These are phyloP conservation scores for Alternaria novae-zelandiae DNA, from an alignment of 2,329 filamentous ascomycete genomes.

Conservation along the genomic window DNA sequence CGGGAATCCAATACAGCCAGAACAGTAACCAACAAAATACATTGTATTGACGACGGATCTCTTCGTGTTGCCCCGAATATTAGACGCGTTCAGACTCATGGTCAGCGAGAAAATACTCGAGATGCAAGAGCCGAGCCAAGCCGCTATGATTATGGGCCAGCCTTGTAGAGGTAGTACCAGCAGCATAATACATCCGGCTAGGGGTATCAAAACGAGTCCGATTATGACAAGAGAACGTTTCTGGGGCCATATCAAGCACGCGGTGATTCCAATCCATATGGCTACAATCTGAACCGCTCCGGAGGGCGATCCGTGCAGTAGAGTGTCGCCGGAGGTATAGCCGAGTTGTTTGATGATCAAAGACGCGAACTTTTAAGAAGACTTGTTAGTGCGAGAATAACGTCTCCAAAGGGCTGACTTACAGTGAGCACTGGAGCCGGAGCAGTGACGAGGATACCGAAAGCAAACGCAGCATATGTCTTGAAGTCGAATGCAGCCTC, in stretches of 20 bases:
- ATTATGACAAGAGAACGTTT: conserved; percentile 51
- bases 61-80: conserved; percentile 61
- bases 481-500: conserved; percentile 55
- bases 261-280: conserved; percentile 55
- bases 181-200: conserved; percentile 55
- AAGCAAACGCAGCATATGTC: conserved; percentile 33
- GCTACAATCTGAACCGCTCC: conserved; percentile 56
- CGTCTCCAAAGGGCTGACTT: not conserved
- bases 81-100: conserved; percentile 55
- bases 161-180: conserved; percentile 50
- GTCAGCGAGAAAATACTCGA: conserved; percentile 52
- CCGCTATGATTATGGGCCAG: conserved; percentile 58
- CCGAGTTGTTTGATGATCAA: conserved; percentile 52
- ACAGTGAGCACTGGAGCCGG: conserved; percentile 51
- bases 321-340: conserved; percentile 51
- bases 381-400: not conserved
- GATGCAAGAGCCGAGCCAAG: conserved; percentile 56
- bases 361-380: conserved; percentile 51
- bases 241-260: conserved; percentile 49
- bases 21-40: conserved; percentile 60
- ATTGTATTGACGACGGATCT: conserved; percentile 54
- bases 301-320: conserved; percentile 57
- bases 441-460: conserved; percentile 57
- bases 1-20: conserved; percentile 55
- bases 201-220: conserved; percentile 50